These are phyloP conservation scores for Russula foetens DNA, from an alignment of 768 basidiomycete species.

Conservation along the genomic window DNA sequence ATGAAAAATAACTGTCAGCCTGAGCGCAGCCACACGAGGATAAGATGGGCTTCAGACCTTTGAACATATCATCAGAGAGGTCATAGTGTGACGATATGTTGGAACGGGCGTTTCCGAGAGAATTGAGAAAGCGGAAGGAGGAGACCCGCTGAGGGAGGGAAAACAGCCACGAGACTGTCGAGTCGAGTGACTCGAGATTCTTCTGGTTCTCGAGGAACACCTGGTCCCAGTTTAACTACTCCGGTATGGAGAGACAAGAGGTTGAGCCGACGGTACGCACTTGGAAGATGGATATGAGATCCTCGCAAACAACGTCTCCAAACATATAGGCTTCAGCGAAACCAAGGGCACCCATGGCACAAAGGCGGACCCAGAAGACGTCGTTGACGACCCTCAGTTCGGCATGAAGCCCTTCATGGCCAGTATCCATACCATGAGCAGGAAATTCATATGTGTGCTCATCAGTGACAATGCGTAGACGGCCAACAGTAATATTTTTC, in stretches of 20 bases:
- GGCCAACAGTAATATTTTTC: background rate
- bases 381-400: conserved; percentile 12
- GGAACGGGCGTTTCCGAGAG: conserved; percentile 16
- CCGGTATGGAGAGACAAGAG: no score
- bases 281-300: conserved; percentile 12
- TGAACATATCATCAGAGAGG: conserved; percentile 35
- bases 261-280: background rate
- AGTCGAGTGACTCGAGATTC: conserved; percentile 14
- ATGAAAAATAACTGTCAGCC: background rate
- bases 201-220: conserved; percentile 8
- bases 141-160: background rate
- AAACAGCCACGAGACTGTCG: conserved; percentile 11
- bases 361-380: conserved; percentile 19
- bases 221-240: background rate
- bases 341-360: conserved; percentile 13
- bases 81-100: conserved; percentile 34
- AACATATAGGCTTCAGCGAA: conserved; percentile 23
- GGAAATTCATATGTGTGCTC: background rate
- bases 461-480: background rate
- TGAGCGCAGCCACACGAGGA: background rate
- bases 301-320: conserved; percentile 18
- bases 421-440: background rate
- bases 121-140: conserved; percentile 10
- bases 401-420: background rate
- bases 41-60: background rate